Base-by-base conservation (phyloP, 805 yeast species). In the Metschnikowia kofuensis region DNA sequence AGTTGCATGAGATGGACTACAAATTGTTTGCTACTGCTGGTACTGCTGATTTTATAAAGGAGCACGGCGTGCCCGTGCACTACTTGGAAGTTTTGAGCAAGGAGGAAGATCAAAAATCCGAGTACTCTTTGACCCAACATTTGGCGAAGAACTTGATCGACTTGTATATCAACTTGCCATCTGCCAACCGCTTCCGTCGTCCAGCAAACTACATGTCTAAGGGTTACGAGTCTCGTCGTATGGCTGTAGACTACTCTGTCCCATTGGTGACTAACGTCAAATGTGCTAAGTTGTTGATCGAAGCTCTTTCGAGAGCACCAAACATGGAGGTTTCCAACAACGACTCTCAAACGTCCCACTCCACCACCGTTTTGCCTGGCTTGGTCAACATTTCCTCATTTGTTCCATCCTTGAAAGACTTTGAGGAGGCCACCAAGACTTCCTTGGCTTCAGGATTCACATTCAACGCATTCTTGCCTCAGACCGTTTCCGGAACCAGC, bases 171-270 rank as follows among this genome's bases (percentile, higher is more conserved):
- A 94, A 94, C 76, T 77, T 94, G 76, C 99, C 99, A 53, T 91
- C 98, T 53, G 78, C 96, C 42, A 94, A 94, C 79, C 81, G 97
- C 67, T 94, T 89, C 84, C 87, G 99, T 69, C 89, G 99, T 73
- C 99, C 99, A 53, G 97, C 99, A 48, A 87, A 92, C 53, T 94
- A 94, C 74, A 89, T 94, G 79, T 89, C 97, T 29, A 90, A 88
- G 75, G 99, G 99, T 68, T 94, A 94, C 79, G 84, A 82, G 70
- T 89, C 98, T 40, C 95, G 99, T 80, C 94, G 99, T 78, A 88
- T 94, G 98, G 99, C 99, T 59, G 97, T 94, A 57, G 99, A 94
- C 73, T 95, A 88, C 69, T 91, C 97, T 45, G 90, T 94, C 66
- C 99, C 99, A 44, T 79, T 94, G 68, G 96, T 94, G 44, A 94